Evolutionary conservation across 139 green algal species (phyloP).

Genomic region (Picochlorum sp.): DNA sequence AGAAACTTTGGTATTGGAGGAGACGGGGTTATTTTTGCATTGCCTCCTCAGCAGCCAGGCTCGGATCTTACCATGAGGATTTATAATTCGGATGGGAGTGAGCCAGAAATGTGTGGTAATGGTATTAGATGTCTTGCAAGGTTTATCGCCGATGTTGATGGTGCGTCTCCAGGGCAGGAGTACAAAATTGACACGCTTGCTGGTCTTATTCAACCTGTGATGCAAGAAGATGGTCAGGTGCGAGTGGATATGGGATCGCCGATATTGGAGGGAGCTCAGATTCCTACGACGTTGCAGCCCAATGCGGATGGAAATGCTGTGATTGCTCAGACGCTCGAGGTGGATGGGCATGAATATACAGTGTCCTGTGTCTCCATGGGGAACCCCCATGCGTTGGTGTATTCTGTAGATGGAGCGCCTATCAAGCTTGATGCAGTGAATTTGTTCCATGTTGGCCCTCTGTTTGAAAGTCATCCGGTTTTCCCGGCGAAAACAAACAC

Average conservation of each 20-base stretch:
- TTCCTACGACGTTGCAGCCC: slow-evolving; percentile 81
- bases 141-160: slow-evolving; percentile 81
- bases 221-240: slow-evolving; percentile 79
- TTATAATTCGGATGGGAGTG: slow-evolving; percentile 92
- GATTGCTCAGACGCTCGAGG: slow-evolving; percentile 53
- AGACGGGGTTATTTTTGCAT: slow-evolving; percentile 93
- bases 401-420: slow-evolving; percentile 44
- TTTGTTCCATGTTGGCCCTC: slow-evolving; percentile 61
- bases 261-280: slow-evolving; percentile 57
- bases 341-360: slow-evolving; percentile 67
- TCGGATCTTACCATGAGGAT: slow-evolving; percentile 95
- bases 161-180: slow-evolving; percentile 8
- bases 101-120: slow-evolving; percentile 99
- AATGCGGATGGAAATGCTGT: slow-evolving; percentile 46
- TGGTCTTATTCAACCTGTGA: slow-evolving; percentile 84
- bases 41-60: slow-evolving; percentile 45
- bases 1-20: slow-evolving; percentile 93
- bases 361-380: slow-evolving; percentile 94
- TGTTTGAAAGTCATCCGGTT: slow-evolving; percentile 81
- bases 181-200: slow-evolving; percentile 88
- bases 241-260: slow-evolving; percentile 95
- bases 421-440: slow-evolving; percentile 76
- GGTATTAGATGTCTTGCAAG: slow-evolving; percentile 92
- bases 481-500: slow-evolving; percentile 96
- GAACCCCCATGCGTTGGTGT: slow-evolving; percentile 92